These are phyloP conservation scores for Samsoniella hepiali DNA, from an alignment of 2,329 filamentous ascomycete species.

Conservation along the genomic window DNA sequence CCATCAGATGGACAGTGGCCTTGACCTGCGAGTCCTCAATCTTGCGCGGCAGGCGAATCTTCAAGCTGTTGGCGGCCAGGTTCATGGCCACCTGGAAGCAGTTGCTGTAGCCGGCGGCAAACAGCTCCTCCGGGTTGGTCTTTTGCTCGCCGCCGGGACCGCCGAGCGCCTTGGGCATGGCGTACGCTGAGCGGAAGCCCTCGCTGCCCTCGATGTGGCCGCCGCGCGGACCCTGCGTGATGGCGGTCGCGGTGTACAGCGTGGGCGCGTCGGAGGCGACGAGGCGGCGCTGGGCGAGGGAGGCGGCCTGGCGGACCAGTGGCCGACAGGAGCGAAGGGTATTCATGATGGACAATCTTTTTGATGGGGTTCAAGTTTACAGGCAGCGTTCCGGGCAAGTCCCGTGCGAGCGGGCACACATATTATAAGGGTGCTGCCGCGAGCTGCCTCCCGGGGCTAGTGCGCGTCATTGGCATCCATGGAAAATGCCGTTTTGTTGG, in stretches of 20 bases:
- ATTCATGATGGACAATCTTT: background rate
- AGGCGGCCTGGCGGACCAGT: background rate
- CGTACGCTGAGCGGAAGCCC: background rate
- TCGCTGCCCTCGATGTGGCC: constrained; percentile 8
- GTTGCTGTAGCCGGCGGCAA: constrained; percentile 13
- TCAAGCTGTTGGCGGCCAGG: constrained; percentile 4
- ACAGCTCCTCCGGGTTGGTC: constrained; percentile 11
- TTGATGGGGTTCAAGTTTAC: background rate
- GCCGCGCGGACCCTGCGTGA: constrained; percentile 5
- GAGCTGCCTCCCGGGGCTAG: background rate
- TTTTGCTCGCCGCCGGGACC: background rate
- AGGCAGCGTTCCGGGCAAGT: background rate
- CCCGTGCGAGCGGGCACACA: background rate
- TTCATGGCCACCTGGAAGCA: constrained; percentile 13
- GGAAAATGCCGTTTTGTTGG: background rate
- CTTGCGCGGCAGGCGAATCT: background rate
- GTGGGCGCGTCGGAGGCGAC: constrained; percentile 8
- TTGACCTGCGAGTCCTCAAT: constrained; percentile 4
- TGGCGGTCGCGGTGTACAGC: constrained; percentile 9
- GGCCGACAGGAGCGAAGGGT: background rate
- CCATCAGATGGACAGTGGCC: background rate
- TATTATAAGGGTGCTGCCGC: background rate
- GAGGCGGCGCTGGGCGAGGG: background rate
- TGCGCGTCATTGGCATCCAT: background rate
- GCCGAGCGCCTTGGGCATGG: constrained; percentile 6